Conservation (phyloP, 179 eudicot genomes). For the Heliamphora pulchella region DNA sequence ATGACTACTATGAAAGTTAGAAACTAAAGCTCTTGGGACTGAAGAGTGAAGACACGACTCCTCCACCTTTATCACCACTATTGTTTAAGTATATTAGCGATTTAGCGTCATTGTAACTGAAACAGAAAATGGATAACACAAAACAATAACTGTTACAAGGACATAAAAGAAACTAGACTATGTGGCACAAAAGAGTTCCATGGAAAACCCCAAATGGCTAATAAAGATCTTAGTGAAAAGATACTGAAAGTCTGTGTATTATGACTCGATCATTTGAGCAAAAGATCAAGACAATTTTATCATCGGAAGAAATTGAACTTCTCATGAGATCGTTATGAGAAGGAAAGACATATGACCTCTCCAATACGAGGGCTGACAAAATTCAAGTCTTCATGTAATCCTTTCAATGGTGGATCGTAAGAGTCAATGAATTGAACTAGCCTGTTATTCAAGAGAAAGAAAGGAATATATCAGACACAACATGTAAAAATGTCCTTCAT, state of each 20-base stretch:
- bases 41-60: background rate
- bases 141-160: background rate
- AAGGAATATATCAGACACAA: slow-evolving; percentile 17
- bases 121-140: background rate
- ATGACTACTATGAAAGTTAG: background rate
- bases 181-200: background rate
- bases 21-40: background rate
- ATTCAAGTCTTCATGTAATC: slow-evolving; percentile 92
- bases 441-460: slow-evolving; percentile 38
- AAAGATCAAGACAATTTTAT: background rate
- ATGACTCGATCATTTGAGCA: background rate
- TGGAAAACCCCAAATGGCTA: background rate
- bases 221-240: background rate
- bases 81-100: no score
- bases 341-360: slow-evolving; percentile 51
- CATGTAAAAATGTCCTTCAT: background rate
- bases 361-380: slow-evolving; percentile 99
- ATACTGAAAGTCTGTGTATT: background rate
- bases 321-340: slow-evolving; percentile 5
- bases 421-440: slow-evolving; percentile 90
- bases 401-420: slow-evolving; percentile 92
- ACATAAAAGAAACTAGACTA: background rate
- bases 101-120: background rate
- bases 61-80: background rate
- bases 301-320: slow-evolving; percentile 10